Base-by-base conservation (phyloP, 2,329 filamentous ascomycete species). In the Neofusicoccum umdonicola region DNA sequence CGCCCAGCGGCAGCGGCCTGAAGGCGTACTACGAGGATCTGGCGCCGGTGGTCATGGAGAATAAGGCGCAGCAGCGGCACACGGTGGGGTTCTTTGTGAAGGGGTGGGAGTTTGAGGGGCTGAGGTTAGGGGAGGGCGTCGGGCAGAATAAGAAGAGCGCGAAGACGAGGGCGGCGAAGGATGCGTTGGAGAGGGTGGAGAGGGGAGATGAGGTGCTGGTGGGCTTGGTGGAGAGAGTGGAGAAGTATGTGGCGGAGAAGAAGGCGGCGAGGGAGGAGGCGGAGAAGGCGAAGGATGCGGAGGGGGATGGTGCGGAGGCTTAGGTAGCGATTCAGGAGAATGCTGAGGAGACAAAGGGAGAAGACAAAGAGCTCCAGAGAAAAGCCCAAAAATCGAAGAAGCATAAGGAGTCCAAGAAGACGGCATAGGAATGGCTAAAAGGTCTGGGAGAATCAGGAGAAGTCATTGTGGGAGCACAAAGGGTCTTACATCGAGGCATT, bases 111-210 rank as follows among this genome's bases (percentile, higher is more conserved):
- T 87, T 89, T 74, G 83, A 81, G 37, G 79, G 85, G 56, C 84
- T 86, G 72, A 78, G 85, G 64, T 76, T 93, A 5, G 90, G 87
- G 0, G 81, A 80, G 50, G 90, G 89, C 0, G 84, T 83, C 37
- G 90, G 85, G 1, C 77, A 86, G 67, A 86, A 84, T 63, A 92
- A 92, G 77, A 86, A 85, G 64, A 88, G 91, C 64, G 91, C 90
- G 1, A 88, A 88, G 0, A 80, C 84, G 13, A 87, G 85, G 68
- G 90, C 90, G 1, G 91, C 91, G 7, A 8, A 15, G 39, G 47
- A 35, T 2, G 50, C 47, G 12, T n/a, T 63, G 13, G 72, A 79
- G 27, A 5, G 27, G 27, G 27, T 31, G 4, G 27, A 31, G 27
- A 31, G 5, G 27, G 27, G 27, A 5, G 27, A 31, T 31, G 27